Evolutionary conservation across 129 eudicot species (phyloP).

Genomic region (Lonicera japonica): DNA sequence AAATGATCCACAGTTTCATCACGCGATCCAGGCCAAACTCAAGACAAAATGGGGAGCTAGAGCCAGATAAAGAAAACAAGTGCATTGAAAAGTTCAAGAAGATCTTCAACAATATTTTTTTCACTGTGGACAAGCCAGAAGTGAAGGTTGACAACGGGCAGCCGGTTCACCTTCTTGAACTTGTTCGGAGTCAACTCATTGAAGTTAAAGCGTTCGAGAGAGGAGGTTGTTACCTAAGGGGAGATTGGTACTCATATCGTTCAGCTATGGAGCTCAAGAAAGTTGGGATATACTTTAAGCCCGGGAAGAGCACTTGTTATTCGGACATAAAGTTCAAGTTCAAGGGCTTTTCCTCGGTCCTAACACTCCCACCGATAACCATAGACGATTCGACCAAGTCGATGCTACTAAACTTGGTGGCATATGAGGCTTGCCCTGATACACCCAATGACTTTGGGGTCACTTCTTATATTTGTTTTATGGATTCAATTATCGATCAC

Average conservation of each 20-base stretch:
- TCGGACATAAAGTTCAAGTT: constrained; percentile 10
- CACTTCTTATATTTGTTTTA: neutral
- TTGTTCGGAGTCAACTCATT: neutral
- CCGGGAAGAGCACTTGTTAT: neutral
- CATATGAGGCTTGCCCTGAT: constrained; percentile 15
- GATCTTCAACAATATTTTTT: neutral
- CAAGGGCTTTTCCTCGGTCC: neutral
- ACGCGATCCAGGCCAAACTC: neutral
- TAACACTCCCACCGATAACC: neutral
- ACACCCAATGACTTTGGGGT: neutral
- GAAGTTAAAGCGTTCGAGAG: neutral
- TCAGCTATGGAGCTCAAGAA: constrained; percentile 13
- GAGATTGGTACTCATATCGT: constrained; percentile 7
- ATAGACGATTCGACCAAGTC: neutral
- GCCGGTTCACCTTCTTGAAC: constrained; percentile 10
- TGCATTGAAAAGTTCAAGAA: neutral
- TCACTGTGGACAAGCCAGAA: neutral
- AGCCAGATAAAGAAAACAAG: too few species aligned
- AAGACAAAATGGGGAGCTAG: too few species aligned
- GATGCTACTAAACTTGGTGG: constrained; percentile 11
- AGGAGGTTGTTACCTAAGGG: neutral
- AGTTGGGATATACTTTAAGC: constrained; percentile 7
- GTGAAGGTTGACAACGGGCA: neutral
- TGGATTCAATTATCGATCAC: constrained; percentile 16
- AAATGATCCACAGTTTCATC: constrained; percentile 12